A percentile compares a stretch with the other conserved stretches of the same genome.
Conservation (phyloP, 2,329 filamentous ascomycete species). For the Stromatinia cepivora region DNA sequence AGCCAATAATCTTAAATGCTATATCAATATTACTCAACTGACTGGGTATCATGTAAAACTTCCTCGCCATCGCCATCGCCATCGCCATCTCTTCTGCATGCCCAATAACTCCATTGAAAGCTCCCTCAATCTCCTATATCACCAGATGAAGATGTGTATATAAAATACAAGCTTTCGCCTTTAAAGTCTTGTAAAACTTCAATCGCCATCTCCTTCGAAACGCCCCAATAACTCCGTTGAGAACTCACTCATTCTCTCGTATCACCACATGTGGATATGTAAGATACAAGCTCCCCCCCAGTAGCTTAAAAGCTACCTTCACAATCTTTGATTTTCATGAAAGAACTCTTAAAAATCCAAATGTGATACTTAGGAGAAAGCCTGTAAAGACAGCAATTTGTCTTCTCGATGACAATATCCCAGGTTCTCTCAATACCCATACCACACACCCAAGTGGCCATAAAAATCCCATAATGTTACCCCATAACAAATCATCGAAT, state of each 20-base stretch:
- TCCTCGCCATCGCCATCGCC: not conserved
- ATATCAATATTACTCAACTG: not conserved
- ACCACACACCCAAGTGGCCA: slow-evolving; percentile 85
- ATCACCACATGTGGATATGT: not conserved
- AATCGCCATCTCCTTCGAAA: not conserved
- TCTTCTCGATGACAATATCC: slow-evolving; percentile 80
- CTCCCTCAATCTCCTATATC: not conserved
- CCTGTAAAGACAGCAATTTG: slow-evolving; percentile 86
- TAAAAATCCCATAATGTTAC: slow-evolving; percentile 89
- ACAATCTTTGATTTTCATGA: slow-evolving; percentile 29
- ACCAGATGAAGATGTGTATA: not conserved
- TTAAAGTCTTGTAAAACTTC: not conserved
- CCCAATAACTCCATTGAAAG: not conserved
- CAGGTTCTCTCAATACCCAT: slow-evolving; percentile 84
- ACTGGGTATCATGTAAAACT: slow-evolving; percentile 17
- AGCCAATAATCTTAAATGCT: slow-evolving; percentile 1
- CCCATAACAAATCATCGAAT: slow-evolving; percentile 83
- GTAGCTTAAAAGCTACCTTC: not conserved
- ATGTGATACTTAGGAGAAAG: slow-evolving; percentile 73
- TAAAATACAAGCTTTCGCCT: not conserved
- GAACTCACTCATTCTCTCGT: not conserved
- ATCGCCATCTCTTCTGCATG: not conserved
- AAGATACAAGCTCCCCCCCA: not conserved
- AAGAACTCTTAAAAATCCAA: slow-evolving; percentile 62
- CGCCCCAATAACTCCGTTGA: not conserved